phyloP scores from a whole-genome alignment of 2,329 filamentous ascomycete genomes.

The Apiospora phragmitis region DNA sequence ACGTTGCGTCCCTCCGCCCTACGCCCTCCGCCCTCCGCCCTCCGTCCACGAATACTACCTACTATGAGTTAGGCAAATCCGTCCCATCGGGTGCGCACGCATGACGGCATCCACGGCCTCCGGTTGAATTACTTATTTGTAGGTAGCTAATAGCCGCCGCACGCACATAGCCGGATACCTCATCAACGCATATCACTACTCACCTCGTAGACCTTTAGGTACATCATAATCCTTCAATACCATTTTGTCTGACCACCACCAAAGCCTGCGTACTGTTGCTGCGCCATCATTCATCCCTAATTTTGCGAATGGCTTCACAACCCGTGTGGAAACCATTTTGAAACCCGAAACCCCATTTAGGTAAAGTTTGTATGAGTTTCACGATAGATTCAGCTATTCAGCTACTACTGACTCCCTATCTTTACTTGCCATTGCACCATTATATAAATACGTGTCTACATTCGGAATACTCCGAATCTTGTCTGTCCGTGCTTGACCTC shows the following conservation, averaged over 20 bases:
- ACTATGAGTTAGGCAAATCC: neutral
- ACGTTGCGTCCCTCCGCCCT: neutral
- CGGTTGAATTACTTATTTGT: neutral
- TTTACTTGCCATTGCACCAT: neutral
- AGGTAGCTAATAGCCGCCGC: neutral
- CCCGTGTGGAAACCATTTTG: neutral
- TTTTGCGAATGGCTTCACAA: neutral
- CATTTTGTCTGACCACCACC: neutral
- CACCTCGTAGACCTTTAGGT: neutral
- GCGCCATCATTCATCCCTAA: neutral
- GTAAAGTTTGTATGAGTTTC: neutral
- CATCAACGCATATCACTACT: neutral
- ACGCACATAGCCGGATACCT: neutral
- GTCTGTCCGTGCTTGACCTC: constrained; percentile 62
- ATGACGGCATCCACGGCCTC: constrained; percentile 4
- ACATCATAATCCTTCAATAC: neutral
- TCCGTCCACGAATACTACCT: neutral
- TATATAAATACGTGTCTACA: constrained; percentile 48
- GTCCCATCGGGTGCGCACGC: neutral
- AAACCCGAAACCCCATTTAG: neutral
- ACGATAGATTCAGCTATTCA: neutral
- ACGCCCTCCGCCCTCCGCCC: neutral
- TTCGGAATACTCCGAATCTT: constrained; percentile 79
- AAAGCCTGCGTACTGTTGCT: neutral
- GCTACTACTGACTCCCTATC: neutral